Conservation (phyloP, 2,329 filamentous ascomycete genomes). For the Paraconiothyrium sp. region DNA sequence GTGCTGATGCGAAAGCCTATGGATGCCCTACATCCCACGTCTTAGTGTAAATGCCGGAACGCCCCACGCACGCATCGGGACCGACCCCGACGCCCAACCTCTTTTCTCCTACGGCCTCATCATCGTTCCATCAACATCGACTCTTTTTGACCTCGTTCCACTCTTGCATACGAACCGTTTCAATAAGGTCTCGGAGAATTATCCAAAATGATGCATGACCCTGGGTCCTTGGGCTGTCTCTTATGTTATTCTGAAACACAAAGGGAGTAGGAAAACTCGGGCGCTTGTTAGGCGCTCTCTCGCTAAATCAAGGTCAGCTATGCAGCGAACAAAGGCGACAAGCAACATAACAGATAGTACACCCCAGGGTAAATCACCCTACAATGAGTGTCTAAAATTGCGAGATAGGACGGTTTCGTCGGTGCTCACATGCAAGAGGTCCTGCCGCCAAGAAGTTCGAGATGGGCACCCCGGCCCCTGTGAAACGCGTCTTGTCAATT, state of each 20-base stretch:
- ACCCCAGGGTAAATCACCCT: too few relatives aligned
- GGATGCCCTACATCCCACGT: neutral
- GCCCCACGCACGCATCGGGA: neutral
- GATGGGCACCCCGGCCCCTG: too few relatives aligned
- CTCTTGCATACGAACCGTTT: constrained; percentile 22
- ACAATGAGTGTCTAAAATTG: too few relatives aligned
- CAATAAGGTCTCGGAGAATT: constrained; percentile 27
- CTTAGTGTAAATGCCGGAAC: neutral
- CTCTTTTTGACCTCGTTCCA: constrained; percentile 15
- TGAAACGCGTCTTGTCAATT: constrained; percentile 18
- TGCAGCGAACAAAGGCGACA: too few relatives aligned
- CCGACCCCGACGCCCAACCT: neutral
- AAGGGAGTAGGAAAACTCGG: too few relatives aligned
- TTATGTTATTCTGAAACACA: constrained; percentile 14
- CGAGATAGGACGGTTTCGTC: too few relatives aligned
- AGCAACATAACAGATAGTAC: too few relatives aligned
- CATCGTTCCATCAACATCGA: constrained; percentile 9
- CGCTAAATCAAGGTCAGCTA: too few relatives aligned
- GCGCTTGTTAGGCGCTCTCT: too few relatives aligned
- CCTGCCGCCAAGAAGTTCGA: too few relatives aligned
- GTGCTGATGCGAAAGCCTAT: neutral
- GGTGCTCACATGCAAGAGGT: too few relatives aligned
- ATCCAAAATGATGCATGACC: constrained; percentile 18
- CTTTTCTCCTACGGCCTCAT: neutral
- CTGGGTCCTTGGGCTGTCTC: constrained; percentile 10